Conservation (phyloP, 768 basidiomycete species). For the Lactarius deliciosus region DNA sequence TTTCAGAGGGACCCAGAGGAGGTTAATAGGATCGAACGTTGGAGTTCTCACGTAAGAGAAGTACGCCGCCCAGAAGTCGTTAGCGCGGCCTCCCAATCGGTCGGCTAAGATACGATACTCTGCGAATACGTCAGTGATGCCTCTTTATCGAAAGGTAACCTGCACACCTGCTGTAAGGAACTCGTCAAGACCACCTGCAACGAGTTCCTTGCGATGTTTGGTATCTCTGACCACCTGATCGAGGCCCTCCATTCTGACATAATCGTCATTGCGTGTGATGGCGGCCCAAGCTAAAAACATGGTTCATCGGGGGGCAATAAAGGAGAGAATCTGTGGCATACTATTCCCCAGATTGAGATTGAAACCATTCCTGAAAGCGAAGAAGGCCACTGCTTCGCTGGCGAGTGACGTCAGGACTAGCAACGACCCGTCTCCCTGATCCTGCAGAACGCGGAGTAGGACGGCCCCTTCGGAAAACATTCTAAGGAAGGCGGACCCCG, state of each 20-base stretch:
- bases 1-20: slow-evolving; percentile 10
- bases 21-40: background rate
- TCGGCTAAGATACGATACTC: slow-evolving; percentile 23
- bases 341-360: slow-evolving; percentile 10
- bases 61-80: slow-evolving; percentile 20
- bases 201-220: slow-evolving; percentile 68
- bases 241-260: slow-evolving; percentile 63
- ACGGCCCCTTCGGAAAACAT: slow-evolving; percentile 61
- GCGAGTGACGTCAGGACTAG: slow-evolving; percentile 58
- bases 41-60: background rate
- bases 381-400: slow-evolving; percentile 48
- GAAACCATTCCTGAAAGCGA: slow-evolving; percentile 7
- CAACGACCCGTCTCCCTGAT: slow-evolving; percentile 62
- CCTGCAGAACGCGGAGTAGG: slow-evolving; percentile 53
- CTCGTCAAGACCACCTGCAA: slow-evolving; percentile 55
- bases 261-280: slow-evolving; percentile 61
- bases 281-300: slow-evolving; percentile 61
- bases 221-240: slow-evolving; percentile 52
- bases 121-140: background rate
- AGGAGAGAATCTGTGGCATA: background rate
- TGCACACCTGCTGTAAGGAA: slow-evolving; percentile 26
- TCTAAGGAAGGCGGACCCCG: slow-evolving; percentile 48
- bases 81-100: slow-evolving; percentile 22
- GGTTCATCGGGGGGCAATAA: background rate
- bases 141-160: slow-evolving; percentile 41